These are phyloP conservation scores for Ophiostoma montium DNA, from an alignment of 2,329 filamentous ascomycete genomes.

Conservation along the genomic window DNA sequence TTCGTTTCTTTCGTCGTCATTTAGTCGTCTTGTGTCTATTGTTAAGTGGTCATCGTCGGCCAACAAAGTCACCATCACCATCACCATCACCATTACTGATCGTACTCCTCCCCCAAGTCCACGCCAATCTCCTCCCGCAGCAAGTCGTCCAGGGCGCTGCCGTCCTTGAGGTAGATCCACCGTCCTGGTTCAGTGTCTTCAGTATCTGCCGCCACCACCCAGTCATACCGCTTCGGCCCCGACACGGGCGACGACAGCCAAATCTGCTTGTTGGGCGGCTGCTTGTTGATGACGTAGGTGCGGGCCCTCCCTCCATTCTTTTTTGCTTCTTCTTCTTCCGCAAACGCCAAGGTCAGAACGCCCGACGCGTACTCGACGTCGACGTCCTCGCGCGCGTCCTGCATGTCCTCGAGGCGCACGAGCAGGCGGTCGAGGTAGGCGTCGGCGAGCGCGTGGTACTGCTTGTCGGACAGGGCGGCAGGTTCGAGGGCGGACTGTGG, in stretches of 20 bases:
- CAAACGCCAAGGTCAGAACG: constrained; percentile 11
- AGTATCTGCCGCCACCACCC: constrained; percentile 35
- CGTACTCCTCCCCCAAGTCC: constrained; percentile 26
- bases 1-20: no score
- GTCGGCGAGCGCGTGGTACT: constrained; percentile 71
- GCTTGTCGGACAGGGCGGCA: constrained; percentile 40
- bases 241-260: constrained; percentile 89
- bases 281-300: constrained; percentile 94
- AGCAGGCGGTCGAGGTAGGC: constrained; percentile 50
- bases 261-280: constrained; percentile 93
- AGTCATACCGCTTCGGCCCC: constrained; percentile 90
- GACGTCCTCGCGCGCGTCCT: constrained; percentile 59
- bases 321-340: not conserved
- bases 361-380: constrained; percentile 66
- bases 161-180: constrained; percentile 83
- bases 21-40: no score
- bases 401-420: constrained; percentile 52
- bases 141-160: constrained; percentile 57
- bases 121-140: constrained; percentile 65
- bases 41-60: no score
- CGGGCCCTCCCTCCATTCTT: constrained; percentile 39
- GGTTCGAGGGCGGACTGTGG: constrained; percentile 16
- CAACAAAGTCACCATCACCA: no score
- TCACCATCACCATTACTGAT: no score
- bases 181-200: constrained; percentile 52